Conservation (phyloP, 768 basidiomycete genomes). For the Rhizopogon roseolus region DNA sequence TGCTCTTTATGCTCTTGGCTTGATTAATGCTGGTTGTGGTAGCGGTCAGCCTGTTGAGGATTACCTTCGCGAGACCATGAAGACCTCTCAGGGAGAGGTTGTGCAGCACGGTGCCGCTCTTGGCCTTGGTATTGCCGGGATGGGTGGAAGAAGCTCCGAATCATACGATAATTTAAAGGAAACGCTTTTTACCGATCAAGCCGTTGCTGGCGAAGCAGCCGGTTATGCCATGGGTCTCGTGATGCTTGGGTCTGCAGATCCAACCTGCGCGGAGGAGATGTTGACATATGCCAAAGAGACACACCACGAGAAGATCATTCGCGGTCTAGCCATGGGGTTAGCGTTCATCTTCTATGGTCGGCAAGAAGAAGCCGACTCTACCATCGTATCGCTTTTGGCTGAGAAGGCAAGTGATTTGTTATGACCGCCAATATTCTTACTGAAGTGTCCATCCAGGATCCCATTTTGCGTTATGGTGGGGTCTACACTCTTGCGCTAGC, state of each 20-base stretch:
- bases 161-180: constrained; percentile 91
- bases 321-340: constrained; percentile 88
- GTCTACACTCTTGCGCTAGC: constrained; percentile 96
- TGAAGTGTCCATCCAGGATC: constrained; percentile 55
- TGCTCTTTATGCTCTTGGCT: constrained; percentile 89
- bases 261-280: constrained; percentile 87
- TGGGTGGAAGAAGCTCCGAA: constrained; percentile 86
- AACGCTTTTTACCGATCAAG: constrained; percentile 88
- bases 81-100: constrained; percentile 72
- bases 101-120: constrained; percentile 97
- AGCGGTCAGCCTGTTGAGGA: constrained; percentile 59
- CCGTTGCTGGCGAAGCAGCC: constrained; percentile 91
- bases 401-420: constrained; percentile 64
- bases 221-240: constrained; percentile 98
- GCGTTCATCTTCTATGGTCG: constrained; percentile 91
- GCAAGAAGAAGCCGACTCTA: constrained; percentile 88
- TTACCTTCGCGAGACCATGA: constrained; percentile 78
- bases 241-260: constrained; percentile 91
- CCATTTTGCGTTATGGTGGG: constrained; percentile 94
- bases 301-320: constrained; percentile 98
- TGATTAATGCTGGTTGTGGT: constrained; percentile 92
- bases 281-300: constrained; percentile 94
- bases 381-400: constrained; percentile 67
- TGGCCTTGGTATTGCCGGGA: constrained; percentile 92
- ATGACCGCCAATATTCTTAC: neutral